Base-by-base conservation (phyloP, 257 asterid species). In the Petunia secreta region DNA sequence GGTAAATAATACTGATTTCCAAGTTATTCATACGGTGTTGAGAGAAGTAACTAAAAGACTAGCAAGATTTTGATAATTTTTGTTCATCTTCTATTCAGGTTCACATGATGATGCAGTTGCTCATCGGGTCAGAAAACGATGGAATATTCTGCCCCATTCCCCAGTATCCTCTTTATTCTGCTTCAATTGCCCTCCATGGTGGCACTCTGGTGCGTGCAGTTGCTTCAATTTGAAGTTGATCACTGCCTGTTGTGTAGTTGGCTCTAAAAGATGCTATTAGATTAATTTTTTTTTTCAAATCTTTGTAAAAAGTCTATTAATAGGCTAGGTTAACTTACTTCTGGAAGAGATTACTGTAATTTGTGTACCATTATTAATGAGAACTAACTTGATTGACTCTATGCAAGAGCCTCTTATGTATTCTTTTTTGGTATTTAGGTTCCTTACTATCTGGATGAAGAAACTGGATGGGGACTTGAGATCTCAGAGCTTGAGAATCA, bases 51-150 rank as follows among this genome's bases (percentile, higher is more conserved):
- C 77, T 71, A 48, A 71, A 71, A 71, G 77, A 71, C 4, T 64
- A 54, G 64, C 65, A 50, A 64, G 73, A 11, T 64, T 11, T 52
- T 13, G 59, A n/a, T 48, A 8, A 8, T 64, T 13, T 63, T 13
- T 16, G 55, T 34, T n/a, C 69, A 48, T 71, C 59, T 13, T 58
- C 76, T 73, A 66, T 78, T 57, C 89, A 96, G 99, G 99, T 96
- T 80, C 99, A 96, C 83, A 94, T 96, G 99, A 96, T 96, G 99
- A 96, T 96, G 98, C 99, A 94, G 80, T 82, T 96, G 79, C 80
- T 96, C 87, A 86, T 92, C 80, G 85, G 98, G 59, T 91, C 95
- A 1, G 88, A 91, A 84, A 84, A 85, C 13, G 99, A 96, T 81
- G 99, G 98, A 77, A 94, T 96, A 74, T 85, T 96, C 79, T 96